Evolutionary conservation across 139 green algal species (phyloP), one percentile per base, ranked within the genome.

Genomic region (Closterium sp.): DNA sequence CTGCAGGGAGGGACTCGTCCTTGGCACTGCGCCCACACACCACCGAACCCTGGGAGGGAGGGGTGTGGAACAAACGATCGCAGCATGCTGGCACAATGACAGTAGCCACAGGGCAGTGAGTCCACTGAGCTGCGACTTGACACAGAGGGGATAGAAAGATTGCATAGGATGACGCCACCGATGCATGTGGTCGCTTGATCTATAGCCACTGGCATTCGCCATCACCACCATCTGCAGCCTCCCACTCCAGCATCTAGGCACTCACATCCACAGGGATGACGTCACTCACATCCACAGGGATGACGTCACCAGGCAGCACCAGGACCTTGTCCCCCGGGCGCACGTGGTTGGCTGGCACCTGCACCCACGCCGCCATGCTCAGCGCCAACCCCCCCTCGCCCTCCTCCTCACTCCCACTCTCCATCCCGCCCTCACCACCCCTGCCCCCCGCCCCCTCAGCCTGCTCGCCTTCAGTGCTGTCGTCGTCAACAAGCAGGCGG

Each of bases 231-330:
- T n/a, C n/a, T n/a, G n/a, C n/a, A n/a, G n/a, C n/a, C n/a, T n/a
- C n/a, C 38, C 38, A 66, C 38, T 9, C 19, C 38, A 16, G 38
- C 38, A 66, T 16, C 1, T 10, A 66, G 38, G 9, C 76, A 34
- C 90, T 88, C 33, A 84, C 69, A 84, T 7, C 4, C 81, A 85
- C 81, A 10, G 4, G 38, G 9, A 85, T 8, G 2, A 19, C 12
- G n/a, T 33, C 76, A 34, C 90, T 88, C 33, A 92, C 90, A 86
- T 99, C 97, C 43, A 98, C 97, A 0, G 97, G 97, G 31, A 99
- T 94, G 35, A 96, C 95, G 94, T 98, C 97, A 7, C 97, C 97
- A 12, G 97, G 97, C 91, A 98, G 95, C 85, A 99, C 97, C 3
- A 95, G 94, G 84, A 99, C 89, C 3, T 97, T 36, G 91, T 97